Evolutionary conservation across 371 early-diverging fungal species (phyloP).

Genomic region (Syncephalastrum contaminatum): DNA sequence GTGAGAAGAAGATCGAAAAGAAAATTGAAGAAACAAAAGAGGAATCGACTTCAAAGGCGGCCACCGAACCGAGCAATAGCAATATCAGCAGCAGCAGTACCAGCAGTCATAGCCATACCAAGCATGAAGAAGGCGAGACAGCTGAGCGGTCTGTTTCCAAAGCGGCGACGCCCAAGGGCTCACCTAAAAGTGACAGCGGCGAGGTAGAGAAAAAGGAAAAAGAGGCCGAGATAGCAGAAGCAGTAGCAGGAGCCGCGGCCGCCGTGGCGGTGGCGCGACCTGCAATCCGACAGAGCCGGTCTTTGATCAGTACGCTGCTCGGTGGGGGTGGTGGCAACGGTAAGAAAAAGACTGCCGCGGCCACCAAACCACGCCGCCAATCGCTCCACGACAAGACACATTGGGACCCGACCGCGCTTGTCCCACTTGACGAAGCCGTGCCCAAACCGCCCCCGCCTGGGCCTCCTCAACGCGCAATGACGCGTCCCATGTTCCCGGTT

Average conservation of each 20-base stretch:
- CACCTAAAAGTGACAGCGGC: background rate
- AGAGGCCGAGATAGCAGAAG: background rate
- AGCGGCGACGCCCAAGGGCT: no score
- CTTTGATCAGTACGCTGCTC: constrained; percentile 9
- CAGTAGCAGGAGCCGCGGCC: background rate
- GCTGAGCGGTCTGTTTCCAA: background rate
- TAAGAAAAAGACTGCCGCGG: background rate
- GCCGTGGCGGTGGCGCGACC: background rate
- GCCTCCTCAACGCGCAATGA: background rate
- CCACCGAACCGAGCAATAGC: no score
- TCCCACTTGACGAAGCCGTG: constrained; percentile 9
- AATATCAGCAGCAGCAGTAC: background rate
- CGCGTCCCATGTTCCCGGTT: background rate
- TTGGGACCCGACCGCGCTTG: constrained; percentile 8
- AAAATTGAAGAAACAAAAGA: constrained; percentile 4
- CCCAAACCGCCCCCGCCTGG: background rate
- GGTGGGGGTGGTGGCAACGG: background rate
- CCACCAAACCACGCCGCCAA: background rate
- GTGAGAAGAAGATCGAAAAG: background rate
- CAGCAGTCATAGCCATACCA: background rate
- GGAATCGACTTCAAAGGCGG: constrained; percentile 1
- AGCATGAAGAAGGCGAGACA: constrained; percentile 1
- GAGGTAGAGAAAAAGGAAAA: background rate
- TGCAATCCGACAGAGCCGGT: constrained; percentile 8
- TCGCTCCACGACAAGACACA: constrained; percentile 2